These are phyloP conservation scores for Tremella yokohamensis DNA, from an alignment of 768 basidiomycete species.

Conservation along the genomic window DNA sequence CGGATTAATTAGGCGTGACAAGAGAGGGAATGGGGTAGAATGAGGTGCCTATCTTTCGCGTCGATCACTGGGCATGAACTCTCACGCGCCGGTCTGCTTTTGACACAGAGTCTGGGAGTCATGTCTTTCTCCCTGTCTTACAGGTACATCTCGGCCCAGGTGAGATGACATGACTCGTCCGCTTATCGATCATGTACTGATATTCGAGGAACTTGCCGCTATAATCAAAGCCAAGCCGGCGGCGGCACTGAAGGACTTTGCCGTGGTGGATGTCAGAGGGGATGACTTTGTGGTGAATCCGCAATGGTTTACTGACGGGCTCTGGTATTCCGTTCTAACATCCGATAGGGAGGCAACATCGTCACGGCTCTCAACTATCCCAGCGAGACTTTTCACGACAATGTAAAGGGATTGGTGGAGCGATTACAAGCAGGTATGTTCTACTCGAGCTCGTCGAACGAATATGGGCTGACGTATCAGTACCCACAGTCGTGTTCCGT, in stretches of 20 bases:
- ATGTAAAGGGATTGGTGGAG: constrained; percentile 40
- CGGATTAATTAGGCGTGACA: too few relatives aligned
- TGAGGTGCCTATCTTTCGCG: too few relatives aligned
- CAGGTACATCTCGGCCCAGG: constrained; percentile 43
- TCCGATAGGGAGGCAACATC: constrained; percentile 46
- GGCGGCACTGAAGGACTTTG: constrained; percentile 22
- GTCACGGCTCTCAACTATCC: constrained; percentile 43
- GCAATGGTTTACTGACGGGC: neutral
- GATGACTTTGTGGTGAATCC: constrained; percentile 44
- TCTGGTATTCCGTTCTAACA: neutral
- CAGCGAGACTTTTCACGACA: constrained; percentile 42
- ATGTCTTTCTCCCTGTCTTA: constrained; percentile 43
- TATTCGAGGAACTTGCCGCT: constrained; percentile 39
- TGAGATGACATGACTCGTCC: constrained; percentile 14
- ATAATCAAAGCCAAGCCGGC: constrained; percentile 38
- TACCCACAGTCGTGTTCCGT: constrained; percentile 48
- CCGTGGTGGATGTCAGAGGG: constrained; percentile 47
- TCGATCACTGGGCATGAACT: too few relatives aligned
- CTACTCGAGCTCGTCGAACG: neutral
- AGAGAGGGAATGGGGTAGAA: too few relatives aligned
- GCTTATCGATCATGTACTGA: constrained; percentile 8
- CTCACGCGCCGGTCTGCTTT: too few relatives aligned
- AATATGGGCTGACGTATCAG: constrained; percentile 18
- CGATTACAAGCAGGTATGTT: constrained; percentile 36
- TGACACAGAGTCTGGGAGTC: neutral